Evolutionary conservation across 2,329 filamentous ascomycete species (phyloP), one percentile per base, ranked within the genome.

Genomic region (Fusarium miscanthi): DNA sequence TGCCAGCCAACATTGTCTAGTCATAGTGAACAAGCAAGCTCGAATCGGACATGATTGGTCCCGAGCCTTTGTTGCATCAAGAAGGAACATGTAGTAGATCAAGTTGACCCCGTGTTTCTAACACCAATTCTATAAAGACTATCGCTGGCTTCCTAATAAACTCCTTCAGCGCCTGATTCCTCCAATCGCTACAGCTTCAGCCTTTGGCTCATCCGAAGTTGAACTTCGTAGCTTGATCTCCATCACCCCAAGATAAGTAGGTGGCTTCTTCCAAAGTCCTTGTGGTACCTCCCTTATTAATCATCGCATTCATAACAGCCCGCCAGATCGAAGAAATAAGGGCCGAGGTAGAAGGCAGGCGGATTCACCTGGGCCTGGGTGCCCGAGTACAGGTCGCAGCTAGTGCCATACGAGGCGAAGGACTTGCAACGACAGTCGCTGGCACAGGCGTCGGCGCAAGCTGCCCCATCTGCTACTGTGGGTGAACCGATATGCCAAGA

Each of bases 371-470:
- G 54, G 16, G 9, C 4, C 9, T 49, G 21, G 6, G 23, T 30
- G 7, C 25, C 42, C 16, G 54, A 25, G 30, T 42, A 60, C 14
- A 60, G 21, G 21, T 30, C 5, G 27, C 54, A 63, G 8, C 8
- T 19, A 6, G 23, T 31, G 5, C 1, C 2, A 13, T 46, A 8
- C 6, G 13, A 19, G 4, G n/a, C 27, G 16, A 61, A 61, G 7
- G 60, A 42, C 30, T 37, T 63, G 37, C 54, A 63, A 13, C 11
- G 42, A 8, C 54, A 60, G 12, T 63, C 10, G 9, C 12, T 63
- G 13, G 42, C 31, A n/a, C 54, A 57, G 27, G 49, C 59, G 9
- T 60, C 21, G 30, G 54, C 54, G 25, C 54, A 38, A 11, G 21
- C 54, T 14, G 21, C 25, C 10, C 2, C 2, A 10, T 54, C 10